These are phyloP conservation scores for Teunomyces funiuensis DNA, from an alignment of 805 yeast genomes.

Conservation along the genomic window DNA sequence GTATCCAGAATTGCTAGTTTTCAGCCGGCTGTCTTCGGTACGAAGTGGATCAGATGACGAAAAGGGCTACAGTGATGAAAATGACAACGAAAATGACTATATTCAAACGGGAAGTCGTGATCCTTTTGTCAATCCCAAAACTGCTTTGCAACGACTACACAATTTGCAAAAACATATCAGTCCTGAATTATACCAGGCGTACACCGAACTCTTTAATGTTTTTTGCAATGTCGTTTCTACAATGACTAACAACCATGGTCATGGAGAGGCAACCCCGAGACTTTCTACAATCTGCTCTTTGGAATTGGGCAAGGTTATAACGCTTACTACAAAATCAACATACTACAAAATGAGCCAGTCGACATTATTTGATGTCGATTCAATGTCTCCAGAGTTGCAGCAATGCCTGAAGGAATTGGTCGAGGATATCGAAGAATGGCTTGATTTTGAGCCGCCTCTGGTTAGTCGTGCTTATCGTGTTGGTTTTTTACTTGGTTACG, in stretches of 20 bases:
- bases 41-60: conserved; percentile 1
- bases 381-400: conserved; percentile 24
- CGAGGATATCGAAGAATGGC: conserved; percentile 40
- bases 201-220: conserved; percentile 31
- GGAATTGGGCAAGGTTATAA: conserved; percentile 35
- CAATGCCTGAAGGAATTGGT: conserved; percentile 21
- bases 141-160: conserved; percentile 23
- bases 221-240: conserved; percentile 27
- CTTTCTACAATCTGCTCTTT: conserved; percentile 25
- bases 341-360: conserved; percentile 32
- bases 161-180: conserved; percentile 25
- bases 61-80: neutral
- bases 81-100: neutral
- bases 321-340: conserved; percentile 33
- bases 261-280: conserved; percentile 6
- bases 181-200: conserved; percentile 26
- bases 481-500: conserved; percentile 33
- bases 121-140: conserved; percentile 14
- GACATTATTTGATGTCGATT: conserved; percentile 22
- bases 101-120: neutral
- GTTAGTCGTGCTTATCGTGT: conserved; percentile 20
- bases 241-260: conserved; percentile 4
- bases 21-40: conserved; percentile 9
- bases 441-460: conserved; percentile 30
- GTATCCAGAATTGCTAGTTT: conserved; percentile 23